Conservation (phyloP, 768 basidiomycete genomes). For the Chalciporus pseudorubinellus region DNA sequence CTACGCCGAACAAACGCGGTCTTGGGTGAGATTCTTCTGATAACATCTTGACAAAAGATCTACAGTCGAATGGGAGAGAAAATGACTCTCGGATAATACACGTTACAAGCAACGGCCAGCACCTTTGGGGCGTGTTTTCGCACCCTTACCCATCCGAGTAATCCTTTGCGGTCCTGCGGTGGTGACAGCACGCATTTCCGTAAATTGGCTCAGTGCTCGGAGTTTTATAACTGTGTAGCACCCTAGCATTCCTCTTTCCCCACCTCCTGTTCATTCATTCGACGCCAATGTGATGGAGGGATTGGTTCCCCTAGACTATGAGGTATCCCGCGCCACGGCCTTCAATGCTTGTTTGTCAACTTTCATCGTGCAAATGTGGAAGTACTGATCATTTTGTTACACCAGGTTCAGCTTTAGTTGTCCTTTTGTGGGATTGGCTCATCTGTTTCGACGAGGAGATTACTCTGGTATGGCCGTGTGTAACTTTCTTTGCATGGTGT, state of each 20-base stretch:
- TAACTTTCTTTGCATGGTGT: not conserved
- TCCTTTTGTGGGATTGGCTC: slow-evolving; percentile 12
- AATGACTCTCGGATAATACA: no score
- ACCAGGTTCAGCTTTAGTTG: slow-evolving; percentile 3
- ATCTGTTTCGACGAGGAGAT: slow-evolving; percentile 8
- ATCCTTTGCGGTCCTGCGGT: not conserved
- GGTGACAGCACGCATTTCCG: slow-evolving; percentile 1
- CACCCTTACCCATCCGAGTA: not conserved
- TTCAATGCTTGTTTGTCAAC: slow-evolving; percentile 8
- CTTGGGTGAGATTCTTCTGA: no score
- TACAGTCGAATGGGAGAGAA: no score
- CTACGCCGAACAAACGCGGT: no score
- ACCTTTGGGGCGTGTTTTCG: no score
- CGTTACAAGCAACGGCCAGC: no score
- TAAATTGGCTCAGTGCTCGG: not conserved
- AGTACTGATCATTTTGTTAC: not conserved
- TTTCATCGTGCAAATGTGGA: not conserved
- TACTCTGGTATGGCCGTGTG: slow-evolving; percentile 7
- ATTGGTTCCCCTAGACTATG: slow-evolving; percentile 3
- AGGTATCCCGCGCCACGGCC: slow-evolving; percentile 10
- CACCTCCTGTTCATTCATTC: not conserved
- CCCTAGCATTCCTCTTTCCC: not conserved
- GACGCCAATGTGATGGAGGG: slow-evolving; percentile 6
- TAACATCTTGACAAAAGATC: no score
- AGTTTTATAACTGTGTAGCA: not conserved